phyloP scores from a whole-genome alignment of 495 filamentous ascomycete species.

The Lophiotrema nucula region DNA sequence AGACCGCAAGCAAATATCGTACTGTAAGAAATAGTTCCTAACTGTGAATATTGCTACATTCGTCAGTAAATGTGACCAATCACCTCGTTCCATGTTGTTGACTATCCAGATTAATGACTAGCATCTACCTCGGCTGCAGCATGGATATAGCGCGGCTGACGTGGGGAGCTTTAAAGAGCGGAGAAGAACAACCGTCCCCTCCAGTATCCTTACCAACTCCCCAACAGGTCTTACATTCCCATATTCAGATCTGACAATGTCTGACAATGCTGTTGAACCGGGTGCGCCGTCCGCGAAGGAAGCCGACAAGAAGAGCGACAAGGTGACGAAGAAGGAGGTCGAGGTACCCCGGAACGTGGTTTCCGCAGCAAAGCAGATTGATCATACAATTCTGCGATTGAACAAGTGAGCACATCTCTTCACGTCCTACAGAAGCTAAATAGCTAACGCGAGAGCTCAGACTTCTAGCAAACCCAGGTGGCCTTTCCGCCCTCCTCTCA shows the following conservation, averaged over 20 bases:
- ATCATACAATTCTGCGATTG: slow-evolving; percentile 37
- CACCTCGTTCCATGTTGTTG: no score
- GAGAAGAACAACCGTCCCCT: slow-evolving; percentile 14
- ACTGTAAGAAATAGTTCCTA: no score
- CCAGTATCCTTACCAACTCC: not conserved
- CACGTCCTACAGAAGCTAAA: not conserved
- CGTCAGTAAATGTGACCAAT: no score
- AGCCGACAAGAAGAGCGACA: slow-evolving; percentile 13
- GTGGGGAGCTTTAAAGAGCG: slow-evolving; percentile 1
- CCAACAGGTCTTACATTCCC: not conserved
- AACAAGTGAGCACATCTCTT: slow-evolving; percentile 36
- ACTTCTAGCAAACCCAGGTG: slow-evolving; percentile 39
- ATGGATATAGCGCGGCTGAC: not conserved
- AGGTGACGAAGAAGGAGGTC: slow-evolving; percentile 13
- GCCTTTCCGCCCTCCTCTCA: slow-evolving; percentile 40
- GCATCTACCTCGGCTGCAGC: not conserved
- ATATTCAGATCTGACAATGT: slow-evolving; percentile 1
- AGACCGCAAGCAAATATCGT: no score
- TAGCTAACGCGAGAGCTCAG: slow-evolving; percentile 14
- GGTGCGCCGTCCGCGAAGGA: slow-evolving; percentile 22
- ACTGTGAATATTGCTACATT: no score
- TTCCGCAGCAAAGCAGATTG: slow-evolving; percentile 30
- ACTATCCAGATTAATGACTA: no score
- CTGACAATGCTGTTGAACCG: slow-evolving; percentile 15
- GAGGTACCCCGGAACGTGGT: slow-evolving; percentile 12